Conservation (phyloP, 2,329 filamentous ascomycete genomes). For the Cercospora zeae-maydis region DNA sequence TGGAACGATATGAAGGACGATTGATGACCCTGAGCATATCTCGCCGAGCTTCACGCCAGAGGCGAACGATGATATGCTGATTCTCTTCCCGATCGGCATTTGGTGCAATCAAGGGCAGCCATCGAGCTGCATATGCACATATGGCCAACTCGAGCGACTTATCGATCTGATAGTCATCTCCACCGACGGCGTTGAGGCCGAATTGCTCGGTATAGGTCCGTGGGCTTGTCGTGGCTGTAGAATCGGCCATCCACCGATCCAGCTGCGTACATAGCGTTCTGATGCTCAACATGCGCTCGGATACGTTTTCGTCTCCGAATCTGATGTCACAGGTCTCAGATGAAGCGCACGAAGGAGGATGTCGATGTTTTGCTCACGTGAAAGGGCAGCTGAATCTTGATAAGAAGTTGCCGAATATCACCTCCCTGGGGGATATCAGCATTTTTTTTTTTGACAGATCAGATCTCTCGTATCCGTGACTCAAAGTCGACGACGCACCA, state of each 20-base stretch:
- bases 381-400: conserved; percentile 14
- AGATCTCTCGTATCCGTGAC: accelerated
- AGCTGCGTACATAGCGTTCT: conserved; percentile 12
- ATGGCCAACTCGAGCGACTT: conserved; percentile 9
- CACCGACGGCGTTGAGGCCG: neutral
- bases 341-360: neutral
- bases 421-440: neutral
- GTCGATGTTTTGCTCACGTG: neutral
- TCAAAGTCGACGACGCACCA: neutral
- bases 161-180: conserved; percentile 5
- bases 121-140: conserved; percentile 9
- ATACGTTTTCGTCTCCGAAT: conserved; percentile 15
- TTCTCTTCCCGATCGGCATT: neutral
- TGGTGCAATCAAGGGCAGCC: conserved; percentile 8
- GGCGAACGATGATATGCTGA: neutral
- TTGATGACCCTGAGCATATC: conserved; percentile 17
- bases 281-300: conserved; percentile 13
- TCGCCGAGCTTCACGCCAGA: conserved; percentile 14
- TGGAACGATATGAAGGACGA: conserved; percentile 11
- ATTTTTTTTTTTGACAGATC: neutral
- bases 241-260: conserved; percentile 13
- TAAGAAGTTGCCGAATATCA: conserved; percentile 15
- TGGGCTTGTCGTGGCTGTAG: neutral
- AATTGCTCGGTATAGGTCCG: conserved; percentile 5
- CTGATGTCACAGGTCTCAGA: neutral